Percentiles rank a stretch among this genome's conserved stretches.
These are phyloP conservation scores for Silene vulgaris DNA, from an alignment of 179 eudicot species.

Conservation along the genomic window DNA sequence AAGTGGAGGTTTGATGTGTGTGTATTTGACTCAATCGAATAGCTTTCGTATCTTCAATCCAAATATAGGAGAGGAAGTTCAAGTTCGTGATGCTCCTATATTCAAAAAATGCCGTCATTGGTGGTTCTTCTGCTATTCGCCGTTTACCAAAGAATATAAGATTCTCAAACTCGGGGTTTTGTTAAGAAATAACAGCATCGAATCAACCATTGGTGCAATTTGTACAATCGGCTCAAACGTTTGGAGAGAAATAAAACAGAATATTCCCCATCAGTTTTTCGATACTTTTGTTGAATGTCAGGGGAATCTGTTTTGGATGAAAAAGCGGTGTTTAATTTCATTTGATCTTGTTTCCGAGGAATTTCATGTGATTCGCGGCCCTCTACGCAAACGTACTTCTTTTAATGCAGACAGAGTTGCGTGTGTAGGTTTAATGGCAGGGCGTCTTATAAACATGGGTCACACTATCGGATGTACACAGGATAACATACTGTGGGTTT, in stretches of 20 bases:
- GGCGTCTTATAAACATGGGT: constrained; percentile 5
- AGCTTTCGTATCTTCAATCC: background rate
- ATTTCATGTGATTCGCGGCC: background rate
- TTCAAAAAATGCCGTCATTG: background rate
- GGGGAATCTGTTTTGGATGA: background rate
- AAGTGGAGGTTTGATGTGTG: background rate
- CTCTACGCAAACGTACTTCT: background rate
- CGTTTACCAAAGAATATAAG: constrained; percentile 9
- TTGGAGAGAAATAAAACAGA: background rate
- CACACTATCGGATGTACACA: background rate
- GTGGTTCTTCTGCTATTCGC: background rate
- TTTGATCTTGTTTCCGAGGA: constrained; percentile 5
- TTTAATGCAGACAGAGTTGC: no score
- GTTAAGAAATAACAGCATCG: no score
- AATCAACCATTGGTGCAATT: background rate
- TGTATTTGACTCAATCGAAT: background rate
- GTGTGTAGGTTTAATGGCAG: no score
- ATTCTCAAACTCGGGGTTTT: background rate
- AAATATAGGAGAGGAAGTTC: background rate
- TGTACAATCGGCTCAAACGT: background rate
- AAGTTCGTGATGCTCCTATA: background rate
- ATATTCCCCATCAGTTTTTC: background rate
- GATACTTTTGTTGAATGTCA: background rate
- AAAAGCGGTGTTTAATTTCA: background rate
- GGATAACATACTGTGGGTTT: background rate